Evolutionary conservation across 176 grass and related monocot genomes (phyloP).

Genomic region (Thalia dealbata): DNA sequence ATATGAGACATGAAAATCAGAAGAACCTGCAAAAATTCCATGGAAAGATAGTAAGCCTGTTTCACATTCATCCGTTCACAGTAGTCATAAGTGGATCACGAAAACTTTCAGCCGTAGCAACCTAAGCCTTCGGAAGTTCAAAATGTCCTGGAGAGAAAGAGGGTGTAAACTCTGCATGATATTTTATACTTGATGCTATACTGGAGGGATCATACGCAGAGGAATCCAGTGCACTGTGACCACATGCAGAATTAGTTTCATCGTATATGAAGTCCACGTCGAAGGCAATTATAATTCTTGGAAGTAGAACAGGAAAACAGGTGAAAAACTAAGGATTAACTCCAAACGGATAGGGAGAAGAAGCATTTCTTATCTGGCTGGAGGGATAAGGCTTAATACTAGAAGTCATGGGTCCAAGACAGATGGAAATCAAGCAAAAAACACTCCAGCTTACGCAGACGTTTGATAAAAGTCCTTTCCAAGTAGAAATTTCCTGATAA

Average conservation of each 20-base stretch:
- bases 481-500: too few relatives aligned
- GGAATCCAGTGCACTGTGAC: slow-evolving; percentile 29
- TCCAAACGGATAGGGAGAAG: too few relatives aligned
- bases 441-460: too few relatives aligned
- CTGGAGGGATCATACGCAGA: slow-evolving; percentile 38
- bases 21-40: slow-evolving; percentile 95
- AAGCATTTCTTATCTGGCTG: too few relatives aligned
- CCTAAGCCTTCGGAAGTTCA: slow-evolving; percentile 63
- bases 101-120: slow-evolving; percentile 90
- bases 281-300: not conserved
- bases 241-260: slow-evolving; percentile 30
- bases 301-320: not conserved
- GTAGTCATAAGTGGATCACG: slow-evolving; percentile 82
- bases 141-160: slow-evolving; percentile 72
- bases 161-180: slow-evolving; percentile 83
- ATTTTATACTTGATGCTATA: slow-evolving; percentile 85
- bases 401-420: too few relatives aligned
- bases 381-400: too few relatives aligned
- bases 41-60: slow-evolving; percentile 95
- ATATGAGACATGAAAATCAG: slow-evolving; percentile 10
- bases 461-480: too few relatives aligned
- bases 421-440: too few relatives aligned
- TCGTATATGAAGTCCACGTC: not conserved
- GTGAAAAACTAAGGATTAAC: not conserved
- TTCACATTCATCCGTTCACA: slow-evolving; percentile 76